A percentile compares a stretch with the other conserved stretches of the same genome.
phyloP scores from a whole-genome alignment of 2,329 filamentous ascomycete species.

The Cytospora piceicola region DNA sequence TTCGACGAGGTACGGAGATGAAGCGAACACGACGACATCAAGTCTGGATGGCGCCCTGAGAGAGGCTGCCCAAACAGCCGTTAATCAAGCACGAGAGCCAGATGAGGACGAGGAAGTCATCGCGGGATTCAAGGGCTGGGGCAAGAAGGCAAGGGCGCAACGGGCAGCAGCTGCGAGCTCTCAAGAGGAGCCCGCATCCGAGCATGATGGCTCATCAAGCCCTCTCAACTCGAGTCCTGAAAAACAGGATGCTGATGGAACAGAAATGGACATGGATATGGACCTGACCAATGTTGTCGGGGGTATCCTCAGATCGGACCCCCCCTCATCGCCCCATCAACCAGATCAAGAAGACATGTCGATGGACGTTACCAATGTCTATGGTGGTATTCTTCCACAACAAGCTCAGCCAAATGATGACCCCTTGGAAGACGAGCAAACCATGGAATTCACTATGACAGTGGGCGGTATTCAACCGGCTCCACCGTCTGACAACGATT shows the following conservation, averaged over 20 bases:
- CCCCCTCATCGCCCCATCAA: conserved; percentile 41
- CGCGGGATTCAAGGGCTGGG: conserved; percentile 74
- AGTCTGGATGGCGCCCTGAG: conserved; percentile 78
- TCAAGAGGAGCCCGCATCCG: conserved; percentile 18
- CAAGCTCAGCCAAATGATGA: conserved; percentile 36
- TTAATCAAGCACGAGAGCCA: conserved; percentile 64
- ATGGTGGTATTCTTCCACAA: conserved; percentile 75
- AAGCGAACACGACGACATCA: conserved; percentile 66
- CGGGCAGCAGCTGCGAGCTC: conserved; percentile 44
- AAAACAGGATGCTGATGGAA: conserved; percentile 43
- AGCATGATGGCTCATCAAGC: conserved; percentile 20
- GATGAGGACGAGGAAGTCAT: conserved; percentile 70
- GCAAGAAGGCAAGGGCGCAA: conserved; percentile 59
- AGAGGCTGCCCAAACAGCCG: conserved; percentile 74
- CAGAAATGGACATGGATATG: conserved; percentile 59
- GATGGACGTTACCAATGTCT: conserved; percentile 88
- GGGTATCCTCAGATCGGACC: conserved; percentile 42
- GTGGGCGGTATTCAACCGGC: conserved; percentile 68
- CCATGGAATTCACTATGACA: conserved; percentile 84
- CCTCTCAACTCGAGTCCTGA: conserved; percentile 26
- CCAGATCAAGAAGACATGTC: conserved; percentile 72
- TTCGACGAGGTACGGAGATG: conserved; percentile 60
- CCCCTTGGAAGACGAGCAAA: conserved; percentile 58
- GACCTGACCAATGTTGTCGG: conserved; percentile 58
- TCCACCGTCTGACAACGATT: conserved; percentile 38